Percentiles rank a stretch among this genome's conserved stretches.
These are phyloP conservation scores for Cytospora piceicola DNA, from an alignment of 2,329 filamentous ascomycete species.

Conservation along the genomic window DNA sequence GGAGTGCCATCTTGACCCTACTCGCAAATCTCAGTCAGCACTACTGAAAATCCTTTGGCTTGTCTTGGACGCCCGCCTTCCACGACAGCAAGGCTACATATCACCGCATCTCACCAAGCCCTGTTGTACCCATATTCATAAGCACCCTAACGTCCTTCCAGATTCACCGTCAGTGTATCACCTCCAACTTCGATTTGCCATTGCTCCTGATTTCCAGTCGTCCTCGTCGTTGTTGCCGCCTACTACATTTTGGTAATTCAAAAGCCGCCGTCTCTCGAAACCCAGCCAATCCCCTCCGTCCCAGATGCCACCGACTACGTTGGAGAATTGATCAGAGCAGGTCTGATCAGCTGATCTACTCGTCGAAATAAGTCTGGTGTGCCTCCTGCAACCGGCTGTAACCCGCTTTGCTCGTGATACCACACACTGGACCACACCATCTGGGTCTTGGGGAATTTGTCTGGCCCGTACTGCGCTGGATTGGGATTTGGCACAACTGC, in stretches of 20 bases:
- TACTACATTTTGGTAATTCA: not conserved
- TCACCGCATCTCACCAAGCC: slow-evolving; percentile 2
- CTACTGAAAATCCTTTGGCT: slow-evolving; percentile 22
- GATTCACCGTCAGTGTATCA: slow-evolving; percentile 8
- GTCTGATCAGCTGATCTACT: slow-evolving; percentile 6
- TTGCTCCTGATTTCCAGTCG: not conserved
- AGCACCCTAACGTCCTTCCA: slow-evolving; percentile 15
- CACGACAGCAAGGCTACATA: slow-evolving; percentile 9
- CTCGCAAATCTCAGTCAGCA: slow-evolving; percentile 23
- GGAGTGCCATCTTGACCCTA: slow-evolving; percentile 17
- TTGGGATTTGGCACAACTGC: not conserved
- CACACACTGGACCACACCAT: slow-evolving; percentile 18
- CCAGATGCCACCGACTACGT: not conserved
- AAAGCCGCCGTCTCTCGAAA: slow-evolving; percentile 5
- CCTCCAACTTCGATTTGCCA: not conserved
- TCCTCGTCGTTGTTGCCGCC: slow-evolving; percentile 1
- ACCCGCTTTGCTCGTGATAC: slow-evolving; percentile 22
- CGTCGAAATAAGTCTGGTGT: slow-evolving; percentile 4
- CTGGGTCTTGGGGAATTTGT: not conserved
- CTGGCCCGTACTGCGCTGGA: not conserved
- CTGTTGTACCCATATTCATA: slow-evolving; percentile 9
- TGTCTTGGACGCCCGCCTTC: slow-evolving; percentile 10
- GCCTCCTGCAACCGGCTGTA: slow-evolving; percentile 10
- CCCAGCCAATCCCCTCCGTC: not conserved
- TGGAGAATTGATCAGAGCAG: not conserved